Base-by-base conservation (phyloP, 179 eudicot genomes). In the Amaranthus tricolor region DNA sequence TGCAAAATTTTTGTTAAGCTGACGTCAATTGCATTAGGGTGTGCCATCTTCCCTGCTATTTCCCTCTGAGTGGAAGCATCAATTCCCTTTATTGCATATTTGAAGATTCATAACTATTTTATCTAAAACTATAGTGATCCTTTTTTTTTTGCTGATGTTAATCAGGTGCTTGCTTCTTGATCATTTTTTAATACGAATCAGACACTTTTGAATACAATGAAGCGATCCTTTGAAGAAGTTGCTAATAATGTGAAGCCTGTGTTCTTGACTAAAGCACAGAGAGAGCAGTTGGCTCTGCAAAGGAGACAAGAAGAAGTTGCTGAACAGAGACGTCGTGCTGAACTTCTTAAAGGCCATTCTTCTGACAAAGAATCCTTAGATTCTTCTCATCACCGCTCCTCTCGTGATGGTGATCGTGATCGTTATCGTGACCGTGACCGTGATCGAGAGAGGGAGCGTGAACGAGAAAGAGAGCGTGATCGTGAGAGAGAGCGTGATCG, bases 261-360 rank as follows among this genome's bases (percentile, higher is more conserved):
- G 14, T 91, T 89, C 67, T 85, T 90, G 73, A 85, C 97, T 24
- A 90, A 88, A 81, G 89, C 89, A 16, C 84, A 91, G 75, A 84
- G 95, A 47, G 88, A 88, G 77, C 83, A 91, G 74, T 69, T 91
- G 10, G 97, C 97, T 66, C 81, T 91, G 57, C 84, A 88, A 16
- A 85, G 86, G 61, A 87, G 90, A 54, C 80, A 88, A 76, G 86
- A 85, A 12, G 85, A 82, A 78, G 68, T 80, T 10, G 86, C 83
- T 15, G 87, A 84, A 19, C 89, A 85, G 73, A 88, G 79, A 55
- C 90, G 86, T 72, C 85, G 77, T 19, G 60, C 84, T 16, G 86
- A 86, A 63, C 72, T 82, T 44, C 87, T 82, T 43, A 75, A 76
- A 61, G 70, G 72, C n/a, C 80, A 79, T 17, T 58, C 86, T 7